Evolutionary conservation across 805 yeast species (phyloP).

Genomic region (Clavispora asparagi): DNA sequence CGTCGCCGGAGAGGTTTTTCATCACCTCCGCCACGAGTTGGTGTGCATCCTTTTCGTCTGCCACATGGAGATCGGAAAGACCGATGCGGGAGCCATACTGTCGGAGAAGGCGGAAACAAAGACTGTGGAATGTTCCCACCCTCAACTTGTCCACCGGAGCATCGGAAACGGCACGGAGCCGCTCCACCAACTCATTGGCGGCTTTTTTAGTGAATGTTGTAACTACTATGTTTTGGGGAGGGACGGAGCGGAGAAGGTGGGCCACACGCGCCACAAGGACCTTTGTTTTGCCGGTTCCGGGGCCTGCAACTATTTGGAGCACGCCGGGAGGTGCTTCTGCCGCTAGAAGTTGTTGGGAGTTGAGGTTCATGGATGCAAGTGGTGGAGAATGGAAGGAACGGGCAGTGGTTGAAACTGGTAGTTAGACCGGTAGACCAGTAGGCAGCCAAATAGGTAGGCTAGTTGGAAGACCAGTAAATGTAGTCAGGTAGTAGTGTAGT

Average conservation of each 20-base stretch:
- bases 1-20: constrained; percentile 16
- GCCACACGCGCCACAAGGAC: constrained; percentile 80
- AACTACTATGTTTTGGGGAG: constrained; percentile 65
- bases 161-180: constrained; percentile 40
- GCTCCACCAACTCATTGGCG: constrained; percentile 73
- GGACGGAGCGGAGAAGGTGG: constrained; percentile 49
- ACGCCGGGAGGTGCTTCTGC: constrained; percentile 19
- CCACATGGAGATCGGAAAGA: constrained; percentile 43
- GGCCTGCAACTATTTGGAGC: constrained; percentile 54
- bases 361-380: background rate
- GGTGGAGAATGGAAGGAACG: no score
- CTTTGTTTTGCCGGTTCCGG: constrained; percentile 75
- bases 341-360: constrained; percentile 18
- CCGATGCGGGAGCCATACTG: constrained; percentile 51
- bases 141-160: constrained; percentile 43
- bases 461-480: no score
- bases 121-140: constrained; percentile 88
- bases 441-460: no score
- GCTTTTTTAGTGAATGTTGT: constrained; percentile 95
- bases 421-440: no score
- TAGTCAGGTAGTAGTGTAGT: no score
- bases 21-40: constrained; percentile 43
- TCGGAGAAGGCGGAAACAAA: constrained; percentile 59
- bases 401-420: no score
- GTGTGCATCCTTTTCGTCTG: constrained; percentile 58